These are phyloP conservation scores for Niveomyces coronatus DNA, from an alignment of 2,329 filamentous ascomycete genomes.

Conservation along the genomic window DNA sequence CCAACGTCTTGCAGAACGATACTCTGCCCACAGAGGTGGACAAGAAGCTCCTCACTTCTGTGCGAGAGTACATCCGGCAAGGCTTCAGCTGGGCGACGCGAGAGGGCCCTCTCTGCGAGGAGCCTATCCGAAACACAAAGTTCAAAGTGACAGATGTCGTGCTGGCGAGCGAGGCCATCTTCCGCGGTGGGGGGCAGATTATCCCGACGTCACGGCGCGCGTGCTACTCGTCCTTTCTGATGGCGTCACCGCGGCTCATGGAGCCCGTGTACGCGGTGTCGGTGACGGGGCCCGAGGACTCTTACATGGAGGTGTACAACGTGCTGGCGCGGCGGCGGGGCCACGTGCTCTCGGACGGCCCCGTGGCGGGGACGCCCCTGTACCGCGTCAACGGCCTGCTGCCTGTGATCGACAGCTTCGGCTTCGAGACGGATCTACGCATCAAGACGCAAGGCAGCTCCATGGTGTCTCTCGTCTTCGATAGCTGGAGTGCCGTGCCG, in stretches of 20 bases:
- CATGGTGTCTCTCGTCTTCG: slow-evolving; percentile 84
- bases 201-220: slow-evolving; percentile 90
- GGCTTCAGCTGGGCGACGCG: slow-evolving; percentile 94
- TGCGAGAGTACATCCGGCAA: slow-evolving; percentile 87
- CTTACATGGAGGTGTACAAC: slow-evolving; percentile 82
- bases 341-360: slow-evolving; percentile 88
- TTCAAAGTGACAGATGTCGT: slow-evolving; percentile 91
- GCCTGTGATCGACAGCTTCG: slow-evolving; percentile 94
- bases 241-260: slow-evolving; percentile 94
- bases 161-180: slow-evolving; percentile 83
- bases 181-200: slow-evolving; percentile 90
- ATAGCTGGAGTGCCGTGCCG: slow-evolving; percentile 91
- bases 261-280: slow-evolving; percentile 89
- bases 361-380: slow-evolving; percentile 86
- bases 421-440: slow-evolving; percentile 92
- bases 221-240: slow-evolving; percentile 92
- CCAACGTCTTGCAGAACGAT: slow-evolving; percentile 95
- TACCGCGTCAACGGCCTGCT: slow-evolving; percentile 87
- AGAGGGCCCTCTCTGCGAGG: slow-evolving; percentile 94
- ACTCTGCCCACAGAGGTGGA: slow-evolving; percentile 91
- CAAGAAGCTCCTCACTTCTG: slow-evolving; percentile 76
- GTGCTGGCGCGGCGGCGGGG: slow-evolving; percentile 80
- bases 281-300: slow-evolving; percentile 86
- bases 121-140: slow-evolving; percentile 96
- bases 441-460: slow-evolving; percentile 94